A percentile compares a stretch with the other conserved stretches of the same genome.
Conservation (phyloP, 2,329 filamentous ascomycete genomes). For the Microcyclosporella mali region DNA sequence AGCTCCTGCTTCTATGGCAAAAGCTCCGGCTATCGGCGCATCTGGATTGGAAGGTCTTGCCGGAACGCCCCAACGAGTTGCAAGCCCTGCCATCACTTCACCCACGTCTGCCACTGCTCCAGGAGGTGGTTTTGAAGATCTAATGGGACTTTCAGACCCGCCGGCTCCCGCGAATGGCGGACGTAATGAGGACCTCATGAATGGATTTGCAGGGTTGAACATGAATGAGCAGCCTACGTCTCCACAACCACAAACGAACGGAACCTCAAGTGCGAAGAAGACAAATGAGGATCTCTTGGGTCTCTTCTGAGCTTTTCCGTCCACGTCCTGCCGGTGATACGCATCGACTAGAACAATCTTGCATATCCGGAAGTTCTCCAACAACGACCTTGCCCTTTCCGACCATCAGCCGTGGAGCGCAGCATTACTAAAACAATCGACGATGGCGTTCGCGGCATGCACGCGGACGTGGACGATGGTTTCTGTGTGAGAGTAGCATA, state of each 20-base stretch:
- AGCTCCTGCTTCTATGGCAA: conserved; percentile 78
- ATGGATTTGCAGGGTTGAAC: conserved; percentile 77
- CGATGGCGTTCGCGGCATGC: no score
- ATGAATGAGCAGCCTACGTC: conserved; percentile 63
- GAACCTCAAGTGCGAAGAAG: conserved; percentile 43
- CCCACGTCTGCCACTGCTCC: conserved; percentile 35
- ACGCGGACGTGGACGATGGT: no score
- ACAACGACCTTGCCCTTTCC: no score
- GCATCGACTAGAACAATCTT: no score
- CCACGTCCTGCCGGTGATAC: not conserved
- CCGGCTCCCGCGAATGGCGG: conserved; percentile 23
- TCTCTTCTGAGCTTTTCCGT: conserved; percentile 41
- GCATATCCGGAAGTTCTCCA: no score
- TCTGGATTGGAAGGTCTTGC: conserved; percentile 50
- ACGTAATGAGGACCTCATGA: conserved; percentile 56
- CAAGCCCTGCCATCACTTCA: conserved; percentile 51
- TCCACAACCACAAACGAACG: conserved; percentile 53
- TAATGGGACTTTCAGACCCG: conserved; percentile 56
- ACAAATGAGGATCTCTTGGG: conserved; percentile 51
- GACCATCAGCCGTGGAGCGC: no score
- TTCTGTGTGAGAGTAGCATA: no score
- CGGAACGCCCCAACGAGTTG: conserved; percentile 63
- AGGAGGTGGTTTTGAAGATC: conserved; percentile 66
- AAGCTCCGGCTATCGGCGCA: conserved; percentile 47
- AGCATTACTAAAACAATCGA: no score